These are phyloP conservation scores for Anacardium occidentale DNA, from an alignment of 345 rosid genomes.

Conservation along the genomic window DNA sequence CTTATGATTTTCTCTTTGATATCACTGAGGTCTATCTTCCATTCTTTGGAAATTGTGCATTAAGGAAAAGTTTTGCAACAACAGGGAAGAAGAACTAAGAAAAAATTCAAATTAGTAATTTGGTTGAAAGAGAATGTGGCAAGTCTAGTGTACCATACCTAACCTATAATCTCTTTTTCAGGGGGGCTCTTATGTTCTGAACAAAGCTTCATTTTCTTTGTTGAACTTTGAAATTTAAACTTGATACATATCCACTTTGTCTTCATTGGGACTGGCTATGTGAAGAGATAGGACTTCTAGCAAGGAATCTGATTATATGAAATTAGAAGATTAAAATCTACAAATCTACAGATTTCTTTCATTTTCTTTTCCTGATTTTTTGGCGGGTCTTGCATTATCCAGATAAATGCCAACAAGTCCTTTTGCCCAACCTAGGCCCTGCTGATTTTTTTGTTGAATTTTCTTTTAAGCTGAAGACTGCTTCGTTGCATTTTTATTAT, in stretches of 20 bases:
- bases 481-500: neutral
- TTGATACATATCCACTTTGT: neutral
- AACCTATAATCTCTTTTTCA: neutral
- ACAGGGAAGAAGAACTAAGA: neutral
- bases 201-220: neutral
- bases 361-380: neutral
- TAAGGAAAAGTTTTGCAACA: neutral
- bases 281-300: neutral
- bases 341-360: neutral
- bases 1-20: constrained; percentile 1
- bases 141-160: neutral
- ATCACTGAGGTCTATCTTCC: neutral
- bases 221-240: neutral
- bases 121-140: neutral
- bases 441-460: neutral
- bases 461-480: neutral
- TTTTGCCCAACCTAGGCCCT: neutral
- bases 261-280: constrained; percentile 8
- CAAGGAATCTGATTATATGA: neutral
- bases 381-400: neutral
- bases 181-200: neutral
- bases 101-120: constrained; percentile 7
- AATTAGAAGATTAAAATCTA: neutral
- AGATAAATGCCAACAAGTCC: neutral
- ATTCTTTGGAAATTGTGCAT: neutral